Conservation (phyloP, 257 asterid genomes). For the Fraxinus pennsylvanica region DNA sequence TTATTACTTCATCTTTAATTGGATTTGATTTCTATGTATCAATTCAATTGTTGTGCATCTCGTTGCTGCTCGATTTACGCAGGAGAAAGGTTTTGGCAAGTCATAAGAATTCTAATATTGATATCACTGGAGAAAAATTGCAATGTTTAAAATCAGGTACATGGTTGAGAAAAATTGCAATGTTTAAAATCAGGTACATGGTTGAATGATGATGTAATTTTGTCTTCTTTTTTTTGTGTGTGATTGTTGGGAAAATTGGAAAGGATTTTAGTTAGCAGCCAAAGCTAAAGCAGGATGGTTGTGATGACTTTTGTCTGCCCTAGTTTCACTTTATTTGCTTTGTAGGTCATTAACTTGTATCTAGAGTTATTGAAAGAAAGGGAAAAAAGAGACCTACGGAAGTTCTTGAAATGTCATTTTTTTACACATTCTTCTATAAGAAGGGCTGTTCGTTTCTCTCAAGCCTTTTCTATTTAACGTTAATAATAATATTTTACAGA, state of each 20-base stretch:
- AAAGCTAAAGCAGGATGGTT: not conserved
- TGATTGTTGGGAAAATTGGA: not conserved
- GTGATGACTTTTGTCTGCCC: conserved; percentile 1
- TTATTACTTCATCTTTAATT: no score
- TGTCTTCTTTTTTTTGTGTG: not conserved
- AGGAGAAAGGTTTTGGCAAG: no score
- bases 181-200: no score
- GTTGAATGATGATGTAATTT: conserved; percentile 89
- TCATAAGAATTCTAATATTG: no score
- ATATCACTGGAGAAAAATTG: no score
- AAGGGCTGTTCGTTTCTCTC: conserved; percentile 51
- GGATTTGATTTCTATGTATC: no score
- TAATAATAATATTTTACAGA: not conserved
- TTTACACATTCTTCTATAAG: conserved; percentile 81
- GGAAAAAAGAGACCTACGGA: conserved; percentile 75
- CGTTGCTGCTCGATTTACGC: no score
- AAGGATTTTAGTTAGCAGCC: not conserved
- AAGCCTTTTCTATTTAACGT: not conserved
- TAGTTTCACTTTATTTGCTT: conserved; percentile 9
- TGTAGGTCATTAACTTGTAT: conserved; percentile 87
- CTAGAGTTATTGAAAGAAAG: conserved; percentile 69
- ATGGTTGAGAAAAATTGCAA: no score
- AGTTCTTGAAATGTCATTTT: conserved; percentile 88
- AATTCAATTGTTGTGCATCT: no score
- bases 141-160: no score